Percentiles rank a stretch among this genome's conserved stretches.
Evolutionary conservation across 805 yeast genomes (phyloP).

Genomic region (Metschnikowia gruessii): DNA sequence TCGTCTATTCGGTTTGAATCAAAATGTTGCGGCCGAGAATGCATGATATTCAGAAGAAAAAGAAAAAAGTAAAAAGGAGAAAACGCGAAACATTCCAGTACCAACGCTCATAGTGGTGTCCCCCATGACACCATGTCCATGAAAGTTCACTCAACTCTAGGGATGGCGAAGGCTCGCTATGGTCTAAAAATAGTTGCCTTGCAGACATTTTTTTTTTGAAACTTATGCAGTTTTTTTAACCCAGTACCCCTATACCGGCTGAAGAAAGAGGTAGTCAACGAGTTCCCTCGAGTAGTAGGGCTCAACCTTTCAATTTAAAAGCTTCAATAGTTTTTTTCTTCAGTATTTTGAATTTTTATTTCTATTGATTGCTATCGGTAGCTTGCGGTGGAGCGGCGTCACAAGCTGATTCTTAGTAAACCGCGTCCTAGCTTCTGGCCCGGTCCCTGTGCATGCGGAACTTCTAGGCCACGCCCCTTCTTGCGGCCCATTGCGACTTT

Average conservation of each 20-base stretch:
- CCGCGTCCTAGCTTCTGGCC: neutral
- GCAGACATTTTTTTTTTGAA: neutral
- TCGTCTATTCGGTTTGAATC: too few species aligned
- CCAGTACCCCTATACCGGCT: neutral
- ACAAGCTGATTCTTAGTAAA: too few species aligned
- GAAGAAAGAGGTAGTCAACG: neutral
- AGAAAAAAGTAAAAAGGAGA: too few species aligned
- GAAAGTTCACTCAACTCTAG: neutral
- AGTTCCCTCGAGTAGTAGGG: too few species aligned
- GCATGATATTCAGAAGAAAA: too few species aligned
- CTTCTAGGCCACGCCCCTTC: constrained; percentile 1
- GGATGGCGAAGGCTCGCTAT: neutral
- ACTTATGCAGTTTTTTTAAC: neutral
- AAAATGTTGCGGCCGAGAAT: too few species aligned
- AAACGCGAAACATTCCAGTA: too few species aligned
- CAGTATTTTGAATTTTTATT: too few species aligned
- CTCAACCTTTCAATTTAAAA: too few species aligned
- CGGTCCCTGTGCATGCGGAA: constrained; percentile 1
- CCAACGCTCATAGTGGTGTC: too few species aligned
- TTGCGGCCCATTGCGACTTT: neutral
- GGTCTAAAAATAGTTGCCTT: neutral
- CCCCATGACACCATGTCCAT: too few species aligned
- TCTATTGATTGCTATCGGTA: neutral
- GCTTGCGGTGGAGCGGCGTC: neutral
- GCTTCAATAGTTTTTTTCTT: too few species aligned